Conservation (phyloP, 2,329 filamentous ascomycete genomes). For the Penicillium sp. region DNA sequence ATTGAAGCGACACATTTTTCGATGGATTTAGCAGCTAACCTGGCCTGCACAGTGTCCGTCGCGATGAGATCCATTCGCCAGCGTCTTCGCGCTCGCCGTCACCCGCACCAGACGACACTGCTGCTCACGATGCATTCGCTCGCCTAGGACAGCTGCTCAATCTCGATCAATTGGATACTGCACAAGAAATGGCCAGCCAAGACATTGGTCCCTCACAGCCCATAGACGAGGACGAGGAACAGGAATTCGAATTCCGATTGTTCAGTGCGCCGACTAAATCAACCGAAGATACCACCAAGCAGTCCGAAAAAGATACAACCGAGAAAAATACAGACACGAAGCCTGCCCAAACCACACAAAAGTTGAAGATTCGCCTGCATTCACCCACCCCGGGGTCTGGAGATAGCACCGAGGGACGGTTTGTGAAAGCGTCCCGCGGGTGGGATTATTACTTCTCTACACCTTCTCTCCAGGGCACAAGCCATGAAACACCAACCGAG, state of each 20-base stretch:
- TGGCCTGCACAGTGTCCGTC: slow-evolving; percentile 31
- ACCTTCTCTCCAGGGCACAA: slow-evolving; percentile 28
- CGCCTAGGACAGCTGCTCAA: slow-evolving; percentile 37
- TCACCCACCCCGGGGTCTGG: slow-evolving; percentile 38
- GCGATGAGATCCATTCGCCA: slow-evolving; percentile 37
- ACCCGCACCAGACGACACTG: slow-evolving; percentile 29
- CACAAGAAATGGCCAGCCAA: not conserved
- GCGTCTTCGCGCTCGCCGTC: slow-evolving; percentile 33
- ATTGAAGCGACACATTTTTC: not conserved
- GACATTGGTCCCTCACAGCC: slow-evolving; percentile 3
- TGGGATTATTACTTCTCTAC: slow-evolving; percentile 45
- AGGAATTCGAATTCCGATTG: slow-evolving; percentile 46
- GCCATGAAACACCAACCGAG: not conserved
- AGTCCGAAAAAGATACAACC: not conserved
- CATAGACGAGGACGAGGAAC: slow-evolving; percentile 36
- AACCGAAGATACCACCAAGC: slow-evolving; percentile 5
- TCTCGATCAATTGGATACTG: slow-evolving; percentile 28
- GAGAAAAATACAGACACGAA: slow-evolving; percentile 1
- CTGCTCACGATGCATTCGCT: slow-evolving; percentile 30
- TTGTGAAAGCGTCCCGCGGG: slow-evolving; percentile 42
- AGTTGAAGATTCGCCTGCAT: slow-evolving; percentile 40
- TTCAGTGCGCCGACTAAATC: slow-evolving; percentile 36
- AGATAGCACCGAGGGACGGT: slow-evolving; percentile 33
- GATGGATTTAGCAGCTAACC: slow-evolving; percentile 1
- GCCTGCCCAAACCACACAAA: slow-evolving; percentile 29